Evolutionary conservation across 768 basidiomycete species (phyloP), one percentile per base, ranked within the genome.

Genomic region (Vararia minispora): DNA sequence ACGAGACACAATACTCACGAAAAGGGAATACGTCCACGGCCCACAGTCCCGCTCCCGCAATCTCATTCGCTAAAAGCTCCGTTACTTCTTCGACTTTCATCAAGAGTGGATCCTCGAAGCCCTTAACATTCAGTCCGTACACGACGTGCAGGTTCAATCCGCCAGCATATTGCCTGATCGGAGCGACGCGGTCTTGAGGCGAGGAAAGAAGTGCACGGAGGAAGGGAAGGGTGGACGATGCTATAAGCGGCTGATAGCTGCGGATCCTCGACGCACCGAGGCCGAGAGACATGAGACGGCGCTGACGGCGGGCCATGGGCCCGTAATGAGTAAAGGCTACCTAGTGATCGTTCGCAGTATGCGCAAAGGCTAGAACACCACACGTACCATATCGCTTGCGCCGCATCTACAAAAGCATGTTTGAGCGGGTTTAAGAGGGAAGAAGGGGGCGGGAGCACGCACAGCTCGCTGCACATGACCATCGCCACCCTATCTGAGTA

Each of bases 401-500:
- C 45, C 45, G 26, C 44, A 39, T 17, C 37, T 34, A 16, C 30
- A 32, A 9, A 35, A 13, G 6, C 18, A 24, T n/a, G 12, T 8
- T 31, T 2, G n/a, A 33, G 27, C 32, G 35, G 28, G 21, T 30
- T 30, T 17, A 32, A 20, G 28, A 12, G 13, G 20, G 27, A 30
- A 23, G 14, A 21, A 10, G 22, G 3, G 25, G n/a, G 12, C 4
- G 16, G 13, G 5, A 23, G 12, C 18, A 72, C 77, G 51, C 49
- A 83, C 70, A 84, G 61, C 36, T 86, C 80, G 17, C 76, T 74
- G 11, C 60, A 63, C 83, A 87, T 85, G 30, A 79, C 64, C 17
- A 83, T 60, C 18, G 62, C 58, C 0, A 79, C 79, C 54, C 79
- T 81, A 59, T 85, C 84, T 6, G 82, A 76, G 54, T 85, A 86